Conservation (phyloP, 805 yeast genomes). For the Sugiyamaella marilandica region DNA sequence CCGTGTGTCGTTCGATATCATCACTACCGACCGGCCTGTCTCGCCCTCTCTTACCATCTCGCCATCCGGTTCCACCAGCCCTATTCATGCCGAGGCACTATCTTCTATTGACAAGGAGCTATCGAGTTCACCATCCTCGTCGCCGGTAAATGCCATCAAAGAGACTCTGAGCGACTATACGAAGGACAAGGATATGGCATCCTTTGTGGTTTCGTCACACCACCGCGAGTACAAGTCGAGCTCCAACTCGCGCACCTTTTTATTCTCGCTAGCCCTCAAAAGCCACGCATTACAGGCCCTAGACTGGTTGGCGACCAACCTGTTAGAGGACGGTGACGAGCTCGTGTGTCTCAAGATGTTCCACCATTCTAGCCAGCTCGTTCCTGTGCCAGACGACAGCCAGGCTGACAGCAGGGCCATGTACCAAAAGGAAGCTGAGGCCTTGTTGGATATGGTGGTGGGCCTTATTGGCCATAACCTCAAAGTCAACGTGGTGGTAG, state of each 20-base stretch:
- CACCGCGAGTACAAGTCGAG: slow-evolving; percentile 13
- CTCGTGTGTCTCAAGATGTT: slow-evolving; percentile 20
- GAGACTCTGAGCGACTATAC: slow-evolving; percentile 4
- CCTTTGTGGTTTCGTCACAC: slow-evolving; percentile 20
- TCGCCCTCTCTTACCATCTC: slow-evolving; percentile 2
- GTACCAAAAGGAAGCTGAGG: slow-evolving; percentile 20
- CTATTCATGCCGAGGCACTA: neutral
- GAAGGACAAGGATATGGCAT: slow-evolving; percentile 13
- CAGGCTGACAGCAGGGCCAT: neutral
- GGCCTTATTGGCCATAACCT: slow-evolving; percentile 12
- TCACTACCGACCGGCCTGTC: slow-evolving; percentile 4
- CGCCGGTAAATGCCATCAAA: neutral
- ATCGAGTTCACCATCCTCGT: neutral
- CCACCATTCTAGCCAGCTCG: neutral
- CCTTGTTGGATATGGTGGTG: slow-evolving; percentile 12
- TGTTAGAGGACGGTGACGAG: slow-evolving; percentile 24
- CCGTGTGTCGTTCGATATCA: slow-evolving; percentile 22
- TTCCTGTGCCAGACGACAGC: slow-evolving; percentile 3
- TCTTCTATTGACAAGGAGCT: neutral
- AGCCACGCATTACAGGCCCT: slow-evolving; percentile 16
- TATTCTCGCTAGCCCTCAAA: slow-evolving; percentile 19
- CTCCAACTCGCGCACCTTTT: slow-evolving; percentile 17
- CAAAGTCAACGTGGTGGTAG: slow-evolving; percentile 43
- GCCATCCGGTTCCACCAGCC: neutral
- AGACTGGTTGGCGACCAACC: slow-evolving; percentile 17